Evolutionary conservation across 1,284 basidiomycete species (phyloP).

Genomic region (Crucibulum parvulum): DNA sequence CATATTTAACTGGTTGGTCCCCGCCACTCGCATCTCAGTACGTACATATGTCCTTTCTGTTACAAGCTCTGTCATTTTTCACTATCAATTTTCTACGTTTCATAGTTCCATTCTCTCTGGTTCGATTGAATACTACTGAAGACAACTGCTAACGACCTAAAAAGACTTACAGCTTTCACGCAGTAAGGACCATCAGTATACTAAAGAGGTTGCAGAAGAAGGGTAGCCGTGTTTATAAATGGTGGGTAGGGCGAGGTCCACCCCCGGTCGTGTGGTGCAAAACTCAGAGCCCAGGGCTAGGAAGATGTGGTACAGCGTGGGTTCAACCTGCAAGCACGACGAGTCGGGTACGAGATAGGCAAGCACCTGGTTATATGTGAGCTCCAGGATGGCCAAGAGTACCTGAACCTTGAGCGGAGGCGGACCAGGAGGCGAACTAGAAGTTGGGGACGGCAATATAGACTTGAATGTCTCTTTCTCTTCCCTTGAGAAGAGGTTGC

Average conservation of each 20-base stretch:
- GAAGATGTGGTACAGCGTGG: constrained; percentile 69
- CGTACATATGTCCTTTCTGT: no score
- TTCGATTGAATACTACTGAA: no score
- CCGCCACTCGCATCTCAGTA: no score
- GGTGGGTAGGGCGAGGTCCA: constrained; percentile 64
- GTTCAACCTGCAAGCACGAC: constrained; percentile 68
- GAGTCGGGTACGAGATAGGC: constrained; percentile 66
- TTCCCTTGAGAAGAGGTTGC: constrained; percentile 69
- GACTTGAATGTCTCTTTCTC: constrained; percentile 64
- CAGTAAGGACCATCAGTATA: constrained; percentile 71
- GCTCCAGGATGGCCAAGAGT: constrained; percentile 70
- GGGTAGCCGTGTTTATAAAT: constrained; percentile 83
- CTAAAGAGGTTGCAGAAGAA: constrained; percentile 80
- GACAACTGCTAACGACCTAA: no score
- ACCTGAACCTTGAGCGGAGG: constrained; percentile 72
- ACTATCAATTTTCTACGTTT: no score
- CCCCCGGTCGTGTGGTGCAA: constrained; percentile 36
- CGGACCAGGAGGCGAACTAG: constrained; percentile 34
- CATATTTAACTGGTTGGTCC: no score
- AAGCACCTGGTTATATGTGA: constrained; percentile 71
- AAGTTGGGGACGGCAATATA: constrained; percentile 53
- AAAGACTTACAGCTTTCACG: constrained; percentile 64
- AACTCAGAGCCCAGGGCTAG: constrained; percentile 74
- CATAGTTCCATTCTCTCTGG: no score
- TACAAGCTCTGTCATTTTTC: no score